Percentiles rank a stretch among this genome's conserved stretches.
These are phyloP conservation scores for Tirmania nivea DNA, from an alignment of 495 filamentous ascomycete genomes.

Conservation along the genomic window DNA sequence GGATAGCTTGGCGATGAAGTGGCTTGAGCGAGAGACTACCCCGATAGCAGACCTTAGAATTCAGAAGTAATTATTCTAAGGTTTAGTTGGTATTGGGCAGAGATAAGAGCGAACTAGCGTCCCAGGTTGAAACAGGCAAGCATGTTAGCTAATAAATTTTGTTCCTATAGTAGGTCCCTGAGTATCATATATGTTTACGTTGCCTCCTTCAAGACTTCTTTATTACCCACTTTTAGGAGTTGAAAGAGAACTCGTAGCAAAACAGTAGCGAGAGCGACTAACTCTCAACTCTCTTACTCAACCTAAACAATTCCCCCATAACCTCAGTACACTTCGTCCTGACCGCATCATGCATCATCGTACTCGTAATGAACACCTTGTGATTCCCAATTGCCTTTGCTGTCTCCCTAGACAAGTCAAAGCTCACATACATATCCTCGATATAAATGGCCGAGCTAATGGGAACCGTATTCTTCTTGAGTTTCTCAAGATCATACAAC, in stretches of 20 bases:
- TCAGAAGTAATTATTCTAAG: too few species aligned
- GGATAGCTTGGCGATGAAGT: constrained; percentile 44
- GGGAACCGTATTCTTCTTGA: constrained; percentile 61
- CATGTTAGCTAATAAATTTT: too few species aligned
- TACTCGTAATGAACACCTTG: constrained; percentile 67
- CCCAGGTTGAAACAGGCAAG: too few species aligned
- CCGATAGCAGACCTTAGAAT: constrained; percentile 21
- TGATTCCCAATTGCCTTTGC: constrained; percentile 52
- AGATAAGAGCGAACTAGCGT: too few species aligned
- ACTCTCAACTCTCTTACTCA: constrained; percentile 23
- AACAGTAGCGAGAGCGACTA: background rate
- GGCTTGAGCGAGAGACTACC: constrained; percentile 71
- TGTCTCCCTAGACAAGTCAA: constrained; percentile 46
- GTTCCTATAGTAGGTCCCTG: too few species aligned
- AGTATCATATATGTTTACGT: too few species aligned
- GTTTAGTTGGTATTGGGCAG: too few species aligned
- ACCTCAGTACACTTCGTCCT: constrained; percentile 51
- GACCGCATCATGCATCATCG: constrained; percentile 67
- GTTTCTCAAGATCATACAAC: constrained; percentile 52
- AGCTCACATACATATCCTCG: constrained; percentile 92
- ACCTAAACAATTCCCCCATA: constrained; percentile 42
- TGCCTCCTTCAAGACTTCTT: too few species aligned
- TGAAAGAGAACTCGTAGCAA: too few species aligned
- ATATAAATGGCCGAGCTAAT: constrained; percentile 70
- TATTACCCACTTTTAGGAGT: too few species aligned